Conservation (phyloP, 208 protist species). For the Strigomonas culicis region DNA sequence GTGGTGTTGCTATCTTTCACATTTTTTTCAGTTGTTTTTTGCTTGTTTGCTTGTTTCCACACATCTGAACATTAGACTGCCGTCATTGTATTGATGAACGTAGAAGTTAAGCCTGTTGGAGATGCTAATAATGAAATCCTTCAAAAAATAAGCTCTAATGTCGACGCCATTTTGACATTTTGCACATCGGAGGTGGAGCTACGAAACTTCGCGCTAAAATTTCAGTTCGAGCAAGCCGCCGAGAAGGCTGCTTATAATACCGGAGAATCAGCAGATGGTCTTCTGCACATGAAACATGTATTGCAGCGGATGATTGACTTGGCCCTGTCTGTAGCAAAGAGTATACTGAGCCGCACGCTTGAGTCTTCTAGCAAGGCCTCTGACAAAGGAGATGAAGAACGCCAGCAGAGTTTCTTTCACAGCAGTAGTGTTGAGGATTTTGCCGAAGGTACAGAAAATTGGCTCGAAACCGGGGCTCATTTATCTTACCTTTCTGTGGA, state of each 20-base stretch:
- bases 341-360: constrained; percentile 39
- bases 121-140: constrained; percentile 44
- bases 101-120: not conserved
- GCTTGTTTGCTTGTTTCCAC: not conserved
- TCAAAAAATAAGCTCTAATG: constrained; percentile 41
- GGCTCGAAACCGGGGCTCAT: constrained; percentile 66
- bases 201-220: constrained; percentile 56
- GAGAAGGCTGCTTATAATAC: constrained; percentile 66
- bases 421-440: constrained; percentile 83
- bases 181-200: constrained; percentile 57
- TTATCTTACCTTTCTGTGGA: constrained; percentile 52
- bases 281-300: constrained; percentile 54
- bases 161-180: constrained; percentile 62
- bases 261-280: constrained; percentile 33
- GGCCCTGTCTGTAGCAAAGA: constrained; percentile 40
- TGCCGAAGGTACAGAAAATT: constrained; percentile 58
- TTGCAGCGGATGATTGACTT: constrained; percentile 73
- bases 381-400: not conserved
- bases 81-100: not conserved
- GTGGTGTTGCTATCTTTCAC: not conserved
- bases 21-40: not conserved
- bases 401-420: constrained; percentile 19
- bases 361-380: constrained; percentile 8
- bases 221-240: constrained; percentile 79
- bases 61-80: not conserved